Evolutionary conservation across 2,329 filamentous ascomycete genomes (phyloP), one percentile per base, ranked within the genome.

Genomic region (Ophiostoma ulmi): DNA sequence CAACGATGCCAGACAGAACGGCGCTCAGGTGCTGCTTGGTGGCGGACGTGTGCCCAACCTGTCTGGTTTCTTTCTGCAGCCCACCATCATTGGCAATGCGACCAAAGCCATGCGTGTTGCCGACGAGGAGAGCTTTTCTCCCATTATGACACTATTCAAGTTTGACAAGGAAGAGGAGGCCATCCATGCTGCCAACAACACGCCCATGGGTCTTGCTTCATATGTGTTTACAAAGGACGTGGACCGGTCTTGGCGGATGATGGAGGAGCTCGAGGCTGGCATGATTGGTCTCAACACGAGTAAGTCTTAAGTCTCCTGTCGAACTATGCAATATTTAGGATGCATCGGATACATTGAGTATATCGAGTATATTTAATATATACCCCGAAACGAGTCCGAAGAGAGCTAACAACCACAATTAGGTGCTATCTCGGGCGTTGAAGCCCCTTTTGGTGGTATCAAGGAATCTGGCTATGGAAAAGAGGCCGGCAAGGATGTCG

Each of bases 111-210:
- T 80, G 4, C 77, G 80, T 72, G 83, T 88, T 68, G 83, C 80
- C 76, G 79, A 80, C 6, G 81, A 86, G 73, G 85, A 88, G 75
- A 83, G 87, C 44, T 88, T 88, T 73, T 85, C 85, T 1, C 85
- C 85, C 0, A 85, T 88, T 44, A 80, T 85, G 0, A 81, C 84
- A 17, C 80, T 88, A 44, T 81, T 80, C 71, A 83, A 80, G 2
- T 88, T 88, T 79, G 83, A 85, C 75, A 83, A 81, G 0, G 86
- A 88, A 74, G 83, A 85, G 69, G 85, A 87, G 73, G 83, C 84
- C 2, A 76, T 87, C 48, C 76, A 78, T 17, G 80, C 81, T 63
- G 85, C 85, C 5, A 88, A 88, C 75, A 82, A 87, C 75, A 78
- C 76, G 1, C 14, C 76, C 6, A 80, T 76, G 71, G 80, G 80